Percentiles rank a stretch among this genome's conserved stretches.
These are phyloP conservation scores for Camelina sativa DNA, from an alignment of 345 rosid species.

Conservation along the genomic window DNA sequence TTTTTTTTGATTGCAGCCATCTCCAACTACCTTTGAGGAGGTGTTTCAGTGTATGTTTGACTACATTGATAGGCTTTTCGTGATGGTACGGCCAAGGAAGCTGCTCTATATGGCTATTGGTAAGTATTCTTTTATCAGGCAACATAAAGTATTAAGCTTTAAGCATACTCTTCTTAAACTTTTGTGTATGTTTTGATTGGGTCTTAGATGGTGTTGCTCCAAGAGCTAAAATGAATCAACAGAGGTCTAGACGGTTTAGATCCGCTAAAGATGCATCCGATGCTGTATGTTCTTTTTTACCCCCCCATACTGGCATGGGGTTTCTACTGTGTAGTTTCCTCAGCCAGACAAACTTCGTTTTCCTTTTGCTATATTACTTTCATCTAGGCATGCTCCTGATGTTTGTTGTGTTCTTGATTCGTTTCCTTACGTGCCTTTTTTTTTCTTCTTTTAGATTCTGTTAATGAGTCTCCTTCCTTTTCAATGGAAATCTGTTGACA, in stretches of 20 bases:
- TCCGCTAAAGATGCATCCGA: constrained; percentile 96
- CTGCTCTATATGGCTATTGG: constrained; percentile 94
- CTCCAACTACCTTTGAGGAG: constrained; percentile 81
- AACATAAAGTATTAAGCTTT: neutral
- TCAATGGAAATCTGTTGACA: constrained; percentile 11
- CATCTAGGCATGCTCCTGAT: neutral
- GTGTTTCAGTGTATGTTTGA: constrained; percentile 94
- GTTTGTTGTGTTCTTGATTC: constrained; percentile 14
- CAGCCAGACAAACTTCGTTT: constrained; percentile 31
- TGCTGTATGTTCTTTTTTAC: constrained; percentile 62
- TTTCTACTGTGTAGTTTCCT: constrained; percentile 43
- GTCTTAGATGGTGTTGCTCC: constrained; percentile 98
- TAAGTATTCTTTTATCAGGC: constrained; percentile 43
- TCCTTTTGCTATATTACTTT: neutral
- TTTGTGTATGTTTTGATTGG: constrained; percentile 31
- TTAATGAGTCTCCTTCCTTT: neutral
- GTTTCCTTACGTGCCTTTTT: neutral
- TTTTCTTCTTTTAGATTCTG: neutral
- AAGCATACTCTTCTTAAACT: too few relatives aligned
- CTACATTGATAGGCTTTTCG: constrained; percentile 92
- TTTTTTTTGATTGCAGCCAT: constrained; percentile 58
- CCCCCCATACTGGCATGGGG: constrained; percentile 36
- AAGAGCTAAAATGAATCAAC: constrained; percentile 98
- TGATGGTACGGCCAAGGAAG: constrained; percentile 96
- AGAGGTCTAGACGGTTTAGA: constrained; percentile 93